phyloP scores from a whole-genome alignment of 2,329 filamentous ascomycete species.

The Elsinoe australis region DNA sequence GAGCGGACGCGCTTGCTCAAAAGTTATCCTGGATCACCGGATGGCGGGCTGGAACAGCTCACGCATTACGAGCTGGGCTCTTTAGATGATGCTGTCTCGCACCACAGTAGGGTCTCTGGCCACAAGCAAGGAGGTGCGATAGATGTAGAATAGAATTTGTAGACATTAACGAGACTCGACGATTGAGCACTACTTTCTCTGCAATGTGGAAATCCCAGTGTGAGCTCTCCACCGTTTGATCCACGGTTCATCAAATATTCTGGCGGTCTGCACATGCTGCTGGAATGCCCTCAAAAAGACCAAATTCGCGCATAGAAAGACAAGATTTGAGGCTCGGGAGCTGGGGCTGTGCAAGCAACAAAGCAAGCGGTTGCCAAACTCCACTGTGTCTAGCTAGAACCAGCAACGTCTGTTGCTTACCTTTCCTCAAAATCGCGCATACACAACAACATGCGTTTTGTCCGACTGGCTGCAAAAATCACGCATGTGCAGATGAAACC shows the following conservation, averaged over 20 bases:
- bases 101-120: too few species aligned
- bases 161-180: too few species aligned
- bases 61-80: too few species aligned
- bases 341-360: slow-evolving; percentile 8
- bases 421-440: slow-evolving; percentile 12
- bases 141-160: too few species aligned
- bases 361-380: slow-evolving; percentile 6
- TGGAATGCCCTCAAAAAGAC: too few species aligned
- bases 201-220: neutral
- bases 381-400: slow-evolving; percentile 8
- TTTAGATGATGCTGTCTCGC: too few species aligned
- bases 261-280: slow-evolving; percentile 9
- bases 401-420: slow-evolving; percentile 4
- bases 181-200: too few species aligned
- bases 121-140: too few species aligned
- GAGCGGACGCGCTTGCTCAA: too few species aligned
- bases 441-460: neutral
- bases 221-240: neutral
- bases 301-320: slow-evolving; percentile 12
- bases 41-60: too few species aligned
- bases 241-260: neutral
- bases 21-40: too few species aligned
- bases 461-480: slow-evolving; percentile 8
- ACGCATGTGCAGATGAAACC: slow-evolving; percentile 12
- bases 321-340: slow-evolving; percentile 1